Evolutionary conservation across 331 rosid genomes (phyloP).

Genomic region (Malus hybrid): DNA sequence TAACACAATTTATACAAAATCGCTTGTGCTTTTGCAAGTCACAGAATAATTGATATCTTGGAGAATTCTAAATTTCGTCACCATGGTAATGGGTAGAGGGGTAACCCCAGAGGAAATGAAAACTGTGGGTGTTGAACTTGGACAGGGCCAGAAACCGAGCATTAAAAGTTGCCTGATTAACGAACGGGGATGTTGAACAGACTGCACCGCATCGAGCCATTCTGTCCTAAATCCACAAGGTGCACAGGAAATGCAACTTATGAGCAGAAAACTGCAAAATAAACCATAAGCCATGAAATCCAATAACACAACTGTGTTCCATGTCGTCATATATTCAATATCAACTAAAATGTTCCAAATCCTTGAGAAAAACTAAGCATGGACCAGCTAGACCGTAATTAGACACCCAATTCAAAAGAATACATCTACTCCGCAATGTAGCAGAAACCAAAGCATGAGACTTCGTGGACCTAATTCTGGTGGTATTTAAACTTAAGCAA

Average conservation of each 20-base stretch:
- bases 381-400: not conserved
- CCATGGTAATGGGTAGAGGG: not conserved
- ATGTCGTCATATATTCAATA: not conserved
- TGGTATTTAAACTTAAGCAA: not conserved
- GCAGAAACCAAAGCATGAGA: not conserved
- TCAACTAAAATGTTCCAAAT: not conserved
- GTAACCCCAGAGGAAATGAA: slow-evolving; percentile 10
- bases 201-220: slow-evolving; percentile 17
- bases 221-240: slow-evolving; percentile 18
- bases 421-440: not conserved
- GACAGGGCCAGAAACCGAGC: not conserved
- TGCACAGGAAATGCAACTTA: not conserved
- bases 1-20: slow-evolving; percentile 5
- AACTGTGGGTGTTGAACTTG: not conserved
- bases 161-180: not conserved
- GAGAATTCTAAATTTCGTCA: not conserved
- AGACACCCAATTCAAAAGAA: not conserved
- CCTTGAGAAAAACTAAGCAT: not conserved
- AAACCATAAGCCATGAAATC: not conserved
- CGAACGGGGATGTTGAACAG: not conserved
- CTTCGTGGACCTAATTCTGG: not conserved
- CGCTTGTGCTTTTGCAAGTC: not conserved
- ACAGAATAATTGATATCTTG: not conserved
- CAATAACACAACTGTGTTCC: not conserved
- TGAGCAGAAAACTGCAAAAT: not conserved